Conservation (phyloP, 257 asterid genomes). For the Datura wrightii region DNA sequence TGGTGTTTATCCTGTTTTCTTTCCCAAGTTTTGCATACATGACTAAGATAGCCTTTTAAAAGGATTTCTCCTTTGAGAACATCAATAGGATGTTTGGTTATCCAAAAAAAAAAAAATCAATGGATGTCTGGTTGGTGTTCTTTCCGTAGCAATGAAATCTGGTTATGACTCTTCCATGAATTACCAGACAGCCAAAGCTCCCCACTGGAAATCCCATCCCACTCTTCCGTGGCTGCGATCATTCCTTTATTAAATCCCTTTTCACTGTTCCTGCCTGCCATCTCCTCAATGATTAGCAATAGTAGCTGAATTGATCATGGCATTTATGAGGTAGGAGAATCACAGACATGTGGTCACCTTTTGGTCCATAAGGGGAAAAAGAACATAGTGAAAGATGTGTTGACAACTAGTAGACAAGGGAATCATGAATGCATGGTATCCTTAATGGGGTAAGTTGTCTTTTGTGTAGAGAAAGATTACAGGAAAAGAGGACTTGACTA, state of each 20-base stretch:
- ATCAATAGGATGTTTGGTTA: background rate
- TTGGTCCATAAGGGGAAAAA: background rate
- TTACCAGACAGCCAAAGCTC: background rate
- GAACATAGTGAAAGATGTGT: background rate
- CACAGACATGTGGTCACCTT: background rate
- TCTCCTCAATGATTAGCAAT: conserved; percentile 1
- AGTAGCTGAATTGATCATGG: background rate
- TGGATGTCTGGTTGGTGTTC: background rate
- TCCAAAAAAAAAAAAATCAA: too few relatives aligned
- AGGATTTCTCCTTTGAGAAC: background rate
- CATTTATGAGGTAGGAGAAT: conserved; percentile 1
- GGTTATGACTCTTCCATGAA: conserved; percentile 1
- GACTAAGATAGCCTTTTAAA: background rate
- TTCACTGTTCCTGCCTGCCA: background rate
- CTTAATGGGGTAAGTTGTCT: conserved; percentile 1
- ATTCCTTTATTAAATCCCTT: background rate
- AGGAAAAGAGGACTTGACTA: background rate
- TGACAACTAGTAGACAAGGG: background rate
- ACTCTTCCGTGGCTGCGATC: background rate
- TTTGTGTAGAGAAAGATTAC: background rate
- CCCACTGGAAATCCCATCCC: background rate
- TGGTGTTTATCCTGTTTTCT: background rate
- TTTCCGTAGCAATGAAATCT: background rate
- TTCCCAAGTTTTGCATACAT: background rate
- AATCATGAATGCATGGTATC: conserved; percentile 6